These are phyloP conservation scores for Botrytis deweyae DNA, from an alignment of 2,329 filamentous ascomycete genomes.

Conservation along the genomic window DNA sequence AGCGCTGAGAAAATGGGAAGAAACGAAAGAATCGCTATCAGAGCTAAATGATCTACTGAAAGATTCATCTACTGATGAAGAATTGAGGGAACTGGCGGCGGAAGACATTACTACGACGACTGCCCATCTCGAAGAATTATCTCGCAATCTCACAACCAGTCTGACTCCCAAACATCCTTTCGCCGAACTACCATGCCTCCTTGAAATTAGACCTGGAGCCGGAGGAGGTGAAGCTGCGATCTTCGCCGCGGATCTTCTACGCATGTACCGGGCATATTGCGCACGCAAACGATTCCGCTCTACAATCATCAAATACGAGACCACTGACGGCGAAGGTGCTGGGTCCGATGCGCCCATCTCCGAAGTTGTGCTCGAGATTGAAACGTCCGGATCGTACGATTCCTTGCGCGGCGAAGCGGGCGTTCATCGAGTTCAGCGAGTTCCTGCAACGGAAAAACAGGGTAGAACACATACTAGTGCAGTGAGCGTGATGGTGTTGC, in stretches of 20 bases:
- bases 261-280: slow-evolving; percentile 87
- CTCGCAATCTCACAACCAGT: slow-evolving; percentile 67
- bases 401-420: slow-evolving; percentile 83
- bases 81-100: slow-evolving; percentile 74
- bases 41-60: slow-evolving; percentile 55
- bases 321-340: slow-evolving; percentile 61
- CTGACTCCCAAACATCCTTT: slow-evolving; percentile 89
- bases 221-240: slow-evolving; percentile 89
- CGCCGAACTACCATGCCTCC: slow-evolving; percentile 80
- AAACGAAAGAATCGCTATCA: slow-evolving; percentile 50
- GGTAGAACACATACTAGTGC: slow-evolving; percentile 93
- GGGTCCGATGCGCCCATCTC: slow-evolving; percentile 67
- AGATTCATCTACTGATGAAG: slow-evolving; percentile 51
- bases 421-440: slow-evolving; percentile 91
- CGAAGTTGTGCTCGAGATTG: slow-evolving; percentile 85
- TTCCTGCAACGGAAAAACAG: slow-evolving; percentile 86
- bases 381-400: slow-evolving; percentile 75
- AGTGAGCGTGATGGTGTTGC: slow-evolving; percentile 87
- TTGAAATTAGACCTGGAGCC: slow-evolving; percentile 89
- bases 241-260: slow-evolving; percentile 82
- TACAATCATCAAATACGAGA: slow-evolving; percentile 76
- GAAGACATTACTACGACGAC: slow-evolving; percentile 75
- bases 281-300: slow-evolving; percentile 63
- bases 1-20: slow-evolving; percentile 60
- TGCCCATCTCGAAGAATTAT: slow-evolving; percentile 60